Conservation (phyloP, 305 asterid species). For the Ilex paraguariensis region DNA sequence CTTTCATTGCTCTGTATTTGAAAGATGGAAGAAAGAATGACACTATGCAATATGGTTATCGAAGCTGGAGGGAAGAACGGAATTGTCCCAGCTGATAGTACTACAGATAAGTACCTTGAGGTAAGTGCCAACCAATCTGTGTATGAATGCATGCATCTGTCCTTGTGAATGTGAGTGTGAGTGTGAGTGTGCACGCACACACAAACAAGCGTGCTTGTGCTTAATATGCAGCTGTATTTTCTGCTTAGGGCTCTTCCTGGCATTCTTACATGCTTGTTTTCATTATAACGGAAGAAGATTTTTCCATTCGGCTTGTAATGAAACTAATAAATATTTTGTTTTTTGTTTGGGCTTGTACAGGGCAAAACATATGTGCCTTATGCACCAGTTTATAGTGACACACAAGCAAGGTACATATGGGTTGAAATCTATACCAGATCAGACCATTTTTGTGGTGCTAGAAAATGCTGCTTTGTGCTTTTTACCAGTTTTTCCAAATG, state of each 20-base stretch:
- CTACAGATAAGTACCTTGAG: constrained; percentile 84
- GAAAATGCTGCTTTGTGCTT: not conserved
- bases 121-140: constrained; percentile 31
- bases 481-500: not conserved
- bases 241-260: no score
- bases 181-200: not conserved
- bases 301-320: no score
- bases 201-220: not conserved
- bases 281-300: not conserved
- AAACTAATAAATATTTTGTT: not conserved
- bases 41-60: constrained; percentile 95
- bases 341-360: constrained; percentile 29
- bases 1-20: constrained; percentile 8
- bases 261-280: no score
- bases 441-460: not conserved
- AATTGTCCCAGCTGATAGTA: constrained; percentile 83
- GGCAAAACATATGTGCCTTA: constrained; percentile 79
- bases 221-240: not conserved
- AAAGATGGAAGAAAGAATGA: constrained; percentile 99
- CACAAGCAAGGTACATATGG: constrained; percentile 68
- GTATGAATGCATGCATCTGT: no score
- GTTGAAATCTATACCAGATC: not conserved
- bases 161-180: not conserved
- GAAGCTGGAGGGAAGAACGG: constrained; percentile 99
- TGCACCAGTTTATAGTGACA: constrained; percentile 85